Evolutionary conservation across 2,329 filamentous ascomycete genomes (phyloP).

Genomic region (Massarina eburnea): DNA sequence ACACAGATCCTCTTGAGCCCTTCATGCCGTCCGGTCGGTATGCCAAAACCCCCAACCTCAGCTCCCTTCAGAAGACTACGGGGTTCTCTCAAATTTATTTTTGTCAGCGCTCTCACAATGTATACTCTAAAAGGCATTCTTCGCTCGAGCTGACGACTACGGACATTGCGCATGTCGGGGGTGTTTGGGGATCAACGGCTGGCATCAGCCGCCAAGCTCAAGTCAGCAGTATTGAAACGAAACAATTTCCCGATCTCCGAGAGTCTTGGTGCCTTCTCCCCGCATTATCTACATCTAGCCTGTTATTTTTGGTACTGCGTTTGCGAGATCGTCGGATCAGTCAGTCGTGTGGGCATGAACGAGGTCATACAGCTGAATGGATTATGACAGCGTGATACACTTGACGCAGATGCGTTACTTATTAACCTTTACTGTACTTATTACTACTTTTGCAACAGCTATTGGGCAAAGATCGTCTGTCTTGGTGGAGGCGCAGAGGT

Average conservation of each 20-base stretch:
- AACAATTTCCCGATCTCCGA: not conserved
- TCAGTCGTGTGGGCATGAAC: not conserved
- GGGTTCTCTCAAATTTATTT: not conserved
- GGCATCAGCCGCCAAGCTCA: constrained; percentile 1
- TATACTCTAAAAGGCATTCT: not conserved
- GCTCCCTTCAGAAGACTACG: not conserved
- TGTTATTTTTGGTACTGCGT: too few species aligned
- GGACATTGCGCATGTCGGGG: not conserved
- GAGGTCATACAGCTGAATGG: too few species aligned
- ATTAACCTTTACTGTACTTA: too few species aligned
- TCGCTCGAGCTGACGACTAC: not conserved
- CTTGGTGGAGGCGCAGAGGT: not conserved
- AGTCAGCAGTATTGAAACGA: not conserved
- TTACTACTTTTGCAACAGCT: not conserved
- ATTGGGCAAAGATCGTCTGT: not conserved
- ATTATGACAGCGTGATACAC: not conserved
- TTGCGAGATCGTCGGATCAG: too few species aligned
- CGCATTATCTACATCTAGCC: not conserved
- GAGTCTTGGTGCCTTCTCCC: not conserved
- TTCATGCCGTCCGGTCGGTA: not conserved
- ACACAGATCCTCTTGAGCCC: not conserved
- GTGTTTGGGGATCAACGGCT: not conserved
- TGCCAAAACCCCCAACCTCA: not conserved
- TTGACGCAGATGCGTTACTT: too few species aligned
- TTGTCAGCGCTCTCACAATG: not conserved